phyloP scores from a whole-genome alignment of 371 early-diverging fungal species.

The Mortierella polycephala region DNA sequence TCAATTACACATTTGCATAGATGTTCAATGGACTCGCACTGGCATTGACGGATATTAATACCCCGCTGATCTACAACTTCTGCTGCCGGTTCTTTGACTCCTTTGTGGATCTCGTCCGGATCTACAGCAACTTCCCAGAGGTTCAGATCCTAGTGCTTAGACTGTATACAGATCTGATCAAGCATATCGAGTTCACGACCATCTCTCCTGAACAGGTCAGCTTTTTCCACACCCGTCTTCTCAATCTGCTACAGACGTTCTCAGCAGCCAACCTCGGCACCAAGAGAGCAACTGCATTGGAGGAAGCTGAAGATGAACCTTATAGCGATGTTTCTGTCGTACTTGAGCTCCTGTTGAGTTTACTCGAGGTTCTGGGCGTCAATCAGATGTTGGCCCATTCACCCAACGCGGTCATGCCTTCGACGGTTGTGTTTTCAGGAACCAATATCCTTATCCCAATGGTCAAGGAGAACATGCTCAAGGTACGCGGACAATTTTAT shows the following conservation, averaged over 20 bases:
- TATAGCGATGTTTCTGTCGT: conserved; percentile 75
- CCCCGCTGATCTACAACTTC: conserved; percentile 65
- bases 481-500: conserved; percentile 57
- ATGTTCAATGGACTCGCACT: conserved; percentile 85
- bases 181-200: conserved; percentile 58
- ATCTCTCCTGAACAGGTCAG: conserved; percentile 33
- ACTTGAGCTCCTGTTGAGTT: conserved; percentile 66
- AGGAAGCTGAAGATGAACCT: conserved; percentile 73
- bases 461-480: conserved; percentile 78
- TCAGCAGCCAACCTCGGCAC: conserved; percentile 57
- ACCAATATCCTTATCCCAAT: conserved; percentile 76
- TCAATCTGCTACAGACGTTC: conserved; percentile 35
- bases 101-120: conserved; percentile 70
- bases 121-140: conserved; percentile 73
- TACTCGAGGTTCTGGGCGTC: conserved; percentile 34
- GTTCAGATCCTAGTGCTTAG: conserved; percentile 72
- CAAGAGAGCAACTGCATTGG: conserved; percentile 61
- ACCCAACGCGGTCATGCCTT: conserved; percentile 58
- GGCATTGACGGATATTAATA: conserved; percentile 73
- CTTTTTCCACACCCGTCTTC: conserved; percentile 30
- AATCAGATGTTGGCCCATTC: conserved; percentile 37
- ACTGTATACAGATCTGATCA: conserved; percentile 67
- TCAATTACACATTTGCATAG: conserved; percentile 14
- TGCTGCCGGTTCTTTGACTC: conserved; percentile 72
- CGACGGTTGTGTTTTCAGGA: conserved; percentile 77